A percentile compares a stretch with the other conserved stretches of the same genome.
phyloP scores from a whole-genome alignment of 2,329 filamentous ascomycete genomes.

The Colletotrichum sp. region DNA sequence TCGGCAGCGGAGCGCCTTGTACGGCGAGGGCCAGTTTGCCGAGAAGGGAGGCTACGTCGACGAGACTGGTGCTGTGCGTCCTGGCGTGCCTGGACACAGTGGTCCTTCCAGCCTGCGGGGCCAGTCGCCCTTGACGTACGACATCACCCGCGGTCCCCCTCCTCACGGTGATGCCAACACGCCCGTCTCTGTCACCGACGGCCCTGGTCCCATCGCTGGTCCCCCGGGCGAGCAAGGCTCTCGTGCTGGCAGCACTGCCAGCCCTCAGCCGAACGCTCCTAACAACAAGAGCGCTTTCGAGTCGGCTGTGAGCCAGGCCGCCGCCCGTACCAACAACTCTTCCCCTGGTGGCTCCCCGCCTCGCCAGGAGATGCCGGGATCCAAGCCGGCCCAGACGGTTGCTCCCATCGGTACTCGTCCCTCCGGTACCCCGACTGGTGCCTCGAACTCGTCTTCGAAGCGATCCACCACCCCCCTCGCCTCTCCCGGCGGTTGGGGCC shows the following conservation, averaged over 20 bases:
- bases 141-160: conserved; percentile 47
- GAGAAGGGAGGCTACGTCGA: conserved; percentile 71
- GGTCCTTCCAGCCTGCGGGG: conserved; percentile 72
- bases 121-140: conserved; percentile 79
- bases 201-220: conserved; percentile 48
- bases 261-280: conserved; percentile 73
- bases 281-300: conserved; percentile 66
- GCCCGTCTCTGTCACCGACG: conserved; percentile 45
- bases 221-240: conserved; percentile 60
- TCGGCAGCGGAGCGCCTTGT: conserved; percentile 92
- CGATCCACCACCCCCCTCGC: conserved; percentile 88
- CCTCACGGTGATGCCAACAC: conserved; percentile 56
- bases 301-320: conserved; percentile 70
- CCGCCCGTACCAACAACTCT: conserved; percentile 81
- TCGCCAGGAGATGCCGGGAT: conserved; percentile 62
- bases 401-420: conserved; percentile 95
- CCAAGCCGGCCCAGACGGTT: conserved; percentile 68
- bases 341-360: conserved; percentile 84
- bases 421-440: conserved; percentile 56
- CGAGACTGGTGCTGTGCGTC: conserved; percentile 67
- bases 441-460: conserved; percentile 61
- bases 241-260: conserved; percentile 84
- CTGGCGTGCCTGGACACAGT: conserved; percentile 70
- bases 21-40: conserved; percentile 77
- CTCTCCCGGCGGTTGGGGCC: conserved; percentile 87